phyloP scores from a whole-genome alignment of 2,329 filamentous ascomycete genomes.

The Davidsoniella australis region DNA sequence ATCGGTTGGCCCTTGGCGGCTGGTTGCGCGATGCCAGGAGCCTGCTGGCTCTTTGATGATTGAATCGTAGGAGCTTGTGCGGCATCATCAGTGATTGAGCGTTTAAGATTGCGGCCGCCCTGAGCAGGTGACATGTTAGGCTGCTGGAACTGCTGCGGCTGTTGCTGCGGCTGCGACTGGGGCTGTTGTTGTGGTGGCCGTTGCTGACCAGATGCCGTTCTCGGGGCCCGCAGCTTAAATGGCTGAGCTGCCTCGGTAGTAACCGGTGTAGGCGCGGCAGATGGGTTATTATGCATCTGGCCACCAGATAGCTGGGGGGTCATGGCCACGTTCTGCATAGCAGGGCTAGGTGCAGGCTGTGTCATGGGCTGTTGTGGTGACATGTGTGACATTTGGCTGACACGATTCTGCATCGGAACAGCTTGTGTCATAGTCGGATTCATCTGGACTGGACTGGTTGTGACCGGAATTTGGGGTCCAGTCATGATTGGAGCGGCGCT shows the following conservation, averaged over 20 bases:
- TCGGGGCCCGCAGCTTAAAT: constrained; percentile 21
- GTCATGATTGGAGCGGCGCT: neutral
- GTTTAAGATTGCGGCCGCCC: constrained; percentile 31
- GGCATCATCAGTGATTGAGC: constrained; percentile 30
- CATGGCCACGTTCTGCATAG: constrained; percentile 19
- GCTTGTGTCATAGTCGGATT: neutral
- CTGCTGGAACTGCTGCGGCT: neutral
- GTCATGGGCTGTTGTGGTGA: constrained; percentile 10
- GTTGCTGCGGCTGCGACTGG: neutral
- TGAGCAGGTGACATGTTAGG: constrained; percentile 22
- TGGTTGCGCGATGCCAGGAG: neutral
- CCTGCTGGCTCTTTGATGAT: neutral
- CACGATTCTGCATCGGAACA: neutral
- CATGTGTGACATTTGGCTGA: constrained; percentile 10
- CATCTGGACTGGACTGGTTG: neutral
- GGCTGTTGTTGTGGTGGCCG: too few species aligned
- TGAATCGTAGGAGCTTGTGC: neutral
- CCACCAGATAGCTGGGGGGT: neutral
- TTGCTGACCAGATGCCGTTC: constrained; percentile 11
- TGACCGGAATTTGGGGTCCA: neutral
- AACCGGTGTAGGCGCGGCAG: neutral
- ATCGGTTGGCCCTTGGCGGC: neutral
- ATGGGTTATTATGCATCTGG: neutral
- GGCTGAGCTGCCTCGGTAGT: too few species aligned
- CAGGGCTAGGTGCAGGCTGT: neutral